phyloP scores from a whole-genome alignment of 75 land plant genomes.

The Adiantum capillusveneris region DNA sequence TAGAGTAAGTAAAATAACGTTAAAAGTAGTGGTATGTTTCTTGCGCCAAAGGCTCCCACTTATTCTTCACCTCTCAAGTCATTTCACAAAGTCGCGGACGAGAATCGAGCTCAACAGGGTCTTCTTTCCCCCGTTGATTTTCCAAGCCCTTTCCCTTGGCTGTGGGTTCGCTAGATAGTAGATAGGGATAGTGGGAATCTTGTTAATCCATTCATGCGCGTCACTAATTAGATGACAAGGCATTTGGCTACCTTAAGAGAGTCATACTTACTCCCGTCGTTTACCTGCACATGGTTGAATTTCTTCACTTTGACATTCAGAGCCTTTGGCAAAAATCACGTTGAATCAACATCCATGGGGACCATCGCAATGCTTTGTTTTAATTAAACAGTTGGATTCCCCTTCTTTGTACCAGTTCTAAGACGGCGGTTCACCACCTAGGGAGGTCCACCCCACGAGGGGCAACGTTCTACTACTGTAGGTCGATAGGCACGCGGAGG shows the following conservation, averaged over 20 bases:
- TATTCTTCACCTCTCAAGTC: constrained; percentile 41
- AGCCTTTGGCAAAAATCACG: constrained; percentile 28
- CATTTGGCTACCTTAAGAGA: constrained; percentile 16
- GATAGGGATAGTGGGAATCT: constrained; percentile 22
- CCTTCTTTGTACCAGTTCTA: constrained; percentile 15
- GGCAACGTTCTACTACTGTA: too few species aligned
- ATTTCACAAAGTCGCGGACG: constrained; percentile 33
- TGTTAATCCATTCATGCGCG: constrained; percentile 16
- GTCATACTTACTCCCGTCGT: constrained; percentile 12
- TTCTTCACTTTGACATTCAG: constrained; percentile 33
- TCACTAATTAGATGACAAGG: too few species aligned
- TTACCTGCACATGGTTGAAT: constrained; percentile 26
- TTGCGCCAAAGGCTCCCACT: constrained; percentile 30
- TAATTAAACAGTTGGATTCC: constrained; percentile 21
- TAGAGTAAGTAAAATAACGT: constrained; percentile 25
- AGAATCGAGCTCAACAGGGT: constrained; percentile 20
- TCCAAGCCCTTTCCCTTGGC: constrained; percentile 20
- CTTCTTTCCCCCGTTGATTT: constrained; percentile 6
- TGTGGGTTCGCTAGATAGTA: constrained; percentile 21
- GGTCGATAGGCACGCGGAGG: constrained; percentile 11
- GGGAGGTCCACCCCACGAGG: constrained; percentile 14
- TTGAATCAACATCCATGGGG: constrained; percentile 21
- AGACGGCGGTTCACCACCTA: constrained; percentile 12
- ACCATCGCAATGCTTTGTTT: constrained; percentile 24
- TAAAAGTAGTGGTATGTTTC: constrained; percentile 32